These are phyloP conservation scores for Willaertia magna DNA, from an alignment of 208 protist species.

Conservation along the genomic window DNA sequence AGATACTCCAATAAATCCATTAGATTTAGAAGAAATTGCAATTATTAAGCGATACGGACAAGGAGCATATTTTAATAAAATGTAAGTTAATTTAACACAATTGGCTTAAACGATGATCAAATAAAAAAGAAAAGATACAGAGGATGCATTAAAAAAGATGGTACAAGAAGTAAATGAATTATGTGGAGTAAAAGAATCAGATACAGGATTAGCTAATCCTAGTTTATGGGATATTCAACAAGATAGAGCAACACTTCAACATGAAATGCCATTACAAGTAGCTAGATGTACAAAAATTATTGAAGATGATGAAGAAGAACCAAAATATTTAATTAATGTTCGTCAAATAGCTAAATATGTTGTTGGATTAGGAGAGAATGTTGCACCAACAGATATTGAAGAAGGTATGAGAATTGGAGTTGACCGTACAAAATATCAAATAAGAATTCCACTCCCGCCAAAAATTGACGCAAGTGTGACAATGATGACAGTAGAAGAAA, in stretches of 20 bases:
- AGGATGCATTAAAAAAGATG: conserved; percentile 88
- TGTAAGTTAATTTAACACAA: conserved; percentile 11
- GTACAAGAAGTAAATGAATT: conserved; percentile 86
- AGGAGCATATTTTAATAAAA: conserved; percentile 22
- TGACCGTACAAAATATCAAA: conserved; percentile 95
- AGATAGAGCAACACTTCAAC: conserved; percentile 89
- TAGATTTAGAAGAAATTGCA: conserved; percentile 96
- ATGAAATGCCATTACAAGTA: conserved; percentile 94
- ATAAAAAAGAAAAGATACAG: conserved; percentile 66
- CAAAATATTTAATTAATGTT: conserved; percentile 96
- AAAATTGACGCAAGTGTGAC: conserved; percentile 98
- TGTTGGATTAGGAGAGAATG: conserved; percentile 93
- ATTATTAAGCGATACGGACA: conserved; percentile 93
- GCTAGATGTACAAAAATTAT: conserved; percentile 98
- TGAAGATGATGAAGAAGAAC: conserved; percentile 60
- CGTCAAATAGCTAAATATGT: conserved; percentile 97
- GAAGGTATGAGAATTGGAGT: conserved; percentile 98
- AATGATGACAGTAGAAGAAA: conserved; percentile 98
- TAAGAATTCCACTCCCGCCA: conserved; percentile 99
- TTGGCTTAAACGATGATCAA: neutral
- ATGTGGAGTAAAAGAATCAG: conserved; percentile 92
- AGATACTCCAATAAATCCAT: conserved; percentile 71
- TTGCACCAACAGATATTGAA: conserved; percentile 98
- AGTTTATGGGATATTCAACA: conserved; percentile 95
- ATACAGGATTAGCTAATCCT: conserved; percentile 95